Evolutionary conservation across 345 rosid species (phyloP), one percentile per base, ranked within the genome.

Genomic region (Bruguiera parviflora): DNA sequence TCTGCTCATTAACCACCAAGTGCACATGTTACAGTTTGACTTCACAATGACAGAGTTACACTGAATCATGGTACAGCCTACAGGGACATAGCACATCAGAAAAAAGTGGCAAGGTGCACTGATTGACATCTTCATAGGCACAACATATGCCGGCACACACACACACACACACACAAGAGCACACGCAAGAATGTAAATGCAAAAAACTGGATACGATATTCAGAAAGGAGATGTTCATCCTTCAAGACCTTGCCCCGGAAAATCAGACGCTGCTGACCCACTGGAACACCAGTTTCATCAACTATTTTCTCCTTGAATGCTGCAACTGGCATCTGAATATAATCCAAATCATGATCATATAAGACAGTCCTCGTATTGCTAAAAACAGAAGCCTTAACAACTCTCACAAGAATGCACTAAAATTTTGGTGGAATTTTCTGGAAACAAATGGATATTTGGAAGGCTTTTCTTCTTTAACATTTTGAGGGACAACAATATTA

Each of bases 231-330:
- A 68, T 89, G 89, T 47, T 92, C 92, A 83, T 92, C 97, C 80
- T 90, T 95, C 75, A 92, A 82, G 63, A 95, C 98, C 77, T 86
- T 85, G 77, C 98, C 97, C 59, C 96, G 79, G 69, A 92, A 95
- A 82, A 95, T 95, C 77, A 95, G 83, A 61, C 99, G 78, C 65
- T 92, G 99, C 78, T 90, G 98, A 71, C 85, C 87, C 32, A 85
- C 96, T 6, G 99, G 89, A 55, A 95, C 87, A n/a, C 92, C 94
- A 53, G 83, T 70, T 69, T 77, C 80, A 66, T 61, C 39, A 19
- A 98, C 93, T 78, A 95, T 84, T 79, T 83, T 89, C 83, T 95
- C 98, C 87, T 95, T 95, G 80, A 95, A 95, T 51, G 70, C 64
- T 5, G 77, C 83, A 81, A 95, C 97, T 8, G 75, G 75, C 72